Evolutionary conservation across 805 yeast genomes (phyloP).

Genomic region (Maudiozyma turicensis): DNA sequence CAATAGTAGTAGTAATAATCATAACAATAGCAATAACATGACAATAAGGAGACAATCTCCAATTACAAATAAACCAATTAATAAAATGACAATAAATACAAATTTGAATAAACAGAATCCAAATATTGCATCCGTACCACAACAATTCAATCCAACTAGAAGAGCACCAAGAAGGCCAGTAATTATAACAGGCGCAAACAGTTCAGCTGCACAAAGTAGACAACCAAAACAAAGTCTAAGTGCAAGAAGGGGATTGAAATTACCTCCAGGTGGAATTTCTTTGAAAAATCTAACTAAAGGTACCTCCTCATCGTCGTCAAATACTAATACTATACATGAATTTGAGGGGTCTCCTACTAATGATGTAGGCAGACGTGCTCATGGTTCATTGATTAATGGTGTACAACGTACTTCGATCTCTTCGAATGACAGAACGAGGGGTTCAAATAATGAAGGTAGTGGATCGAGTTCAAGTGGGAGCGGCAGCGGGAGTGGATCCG

Average conservation of each 20-base stretch:
- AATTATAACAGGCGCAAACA: background rate
- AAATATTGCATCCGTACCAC: background rate
- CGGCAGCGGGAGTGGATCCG: constrained; percentile 13
- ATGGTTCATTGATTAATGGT: constrained; percentile 23
- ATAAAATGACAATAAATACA: background rate
- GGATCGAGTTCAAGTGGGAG: constrained; percentile 5
- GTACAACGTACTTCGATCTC: constrained; percentile 29
- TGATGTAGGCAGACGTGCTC: constrained; percentile 20
- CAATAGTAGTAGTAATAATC: background rate
- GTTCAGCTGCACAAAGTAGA: background rate
- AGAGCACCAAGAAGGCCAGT: constrained; percentile 19
- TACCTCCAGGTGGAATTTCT: constrained; percentile 38
- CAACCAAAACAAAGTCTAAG: constrained; percentile 64
- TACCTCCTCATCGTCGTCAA: constrained; percentile 9
- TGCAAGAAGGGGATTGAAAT: constrained; percentile 74
- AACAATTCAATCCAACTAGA: constrained; percentile 20
- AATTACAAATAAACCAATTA: background rate
- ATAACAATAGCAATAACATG: background rate
- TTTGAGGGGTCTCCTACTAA: constrained; percentile 24
- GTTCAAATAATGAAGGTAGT: constrained; percentile 14
- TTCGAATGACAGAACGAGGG: constrained; percentile 19
- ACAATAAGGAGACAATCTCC: background rate
- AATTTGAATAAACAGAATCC: background rate
- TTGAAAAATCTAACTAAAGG: constrained; percentile 17
- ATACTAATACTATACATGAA: constrained; percentile 12